Conservation (phyloP, 2,329 filamentous ascomycete species). For the Aulographum hederae region DNA sequence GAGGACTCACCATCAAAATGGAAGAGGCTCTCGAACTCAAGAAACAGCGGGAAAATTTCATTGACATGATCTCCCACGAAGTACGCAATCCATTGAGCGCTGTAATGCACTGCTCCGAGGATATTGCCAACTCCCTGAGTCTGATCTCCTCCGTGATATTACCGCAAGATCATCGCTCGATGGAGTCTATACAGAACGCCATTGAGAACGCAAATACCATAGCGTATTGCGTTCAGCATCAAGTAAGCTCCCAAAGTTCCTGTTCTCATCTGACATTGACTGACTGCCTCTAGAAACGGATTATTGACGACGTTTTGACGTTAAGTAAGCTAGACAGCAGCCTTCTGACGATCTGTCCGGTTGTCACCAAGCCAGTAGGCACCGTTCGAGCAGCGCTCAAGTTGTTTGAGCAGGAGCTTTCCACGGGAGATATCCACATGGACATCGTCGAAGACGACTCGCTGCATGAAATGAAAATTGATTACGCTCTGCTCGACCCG, state of each 20-base stretch:
- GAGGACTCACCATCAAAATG: conserved; percentile 1
- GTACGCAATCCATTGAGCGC: conserved; percentile 3
- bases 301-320: conserved; percentile 4
- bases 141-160: not conserved
- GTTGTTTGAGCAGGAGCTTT: too few species aligned
- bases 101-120: conserved; percentile 3
- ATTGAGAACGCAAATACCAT: conserved; percentile 1
- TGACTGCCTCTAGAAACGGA: not conserved
- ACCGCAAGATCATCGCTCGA: not conserved
- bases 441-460: conserved; percentile 3
- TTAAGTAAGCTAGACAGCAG: conserved; percentile 3
- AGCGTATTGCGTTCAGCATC: conserved; percentile 1
- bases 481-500: conserved; percentile 2
- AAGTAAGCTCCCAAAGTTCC: not conserved
- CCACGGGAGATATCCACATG: conserved; percentile 2
- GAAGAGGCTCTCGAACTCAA: conserved; percentile 2
- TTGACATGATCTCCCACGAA: conserved; percentile 4
- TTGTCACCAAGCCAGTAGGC: conserved; percentile 1
- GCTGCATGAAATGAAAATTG: not conserved
- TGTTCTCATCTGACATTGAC: not conserved
- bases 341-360: conserved; percentile 1
- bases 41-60: conserved; percentile 3
- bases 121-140: not conserved
- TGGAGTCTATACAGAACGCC: not conserved
- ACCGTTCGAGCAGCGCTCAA: conserved; percentile 1